phyloP scores from a whole-genome alignment of 2,329 filamentous ascomycete species.

The Raffaelea ambrosiae region DNA sequence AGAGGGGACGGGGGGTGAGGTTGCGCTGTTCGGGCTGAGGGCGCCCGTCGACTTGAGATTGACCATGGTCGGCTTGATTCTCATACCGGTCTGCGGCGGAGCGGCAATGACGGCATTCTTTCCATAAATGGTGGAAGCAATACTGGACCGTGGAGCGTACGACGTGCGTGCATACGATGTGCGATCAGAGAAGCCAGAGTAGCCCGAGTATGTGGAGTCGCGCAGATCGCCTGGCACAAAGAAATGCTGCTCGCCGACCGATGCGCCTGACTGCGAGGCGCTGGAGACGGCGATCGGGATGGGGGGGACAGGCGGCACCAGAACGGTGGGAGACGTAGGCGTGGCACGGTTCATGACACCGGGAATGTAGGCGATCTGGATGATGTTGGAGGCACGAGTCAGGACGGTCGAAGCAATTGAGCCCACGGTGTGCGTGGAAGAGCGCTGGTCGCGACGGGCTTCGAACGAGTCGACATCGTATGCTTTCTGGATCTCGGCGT shows the following conservation, averaged over 20 bases:
- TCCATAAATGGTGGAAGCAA: constrained; percentile 90
- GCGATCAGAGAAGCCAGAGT: constrained; percentile 55
- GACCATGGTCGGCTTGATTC: constrained; percentile 85
- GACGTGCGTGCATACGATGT: constrained; percentile 53
- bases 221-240: constrained; percentile 86
- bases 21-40: constrained; percentile 43
- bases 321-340: constrained; percentile 68
- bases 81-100: constrained; percentile 78
- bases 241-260: constrained; percentile 74
- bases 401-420: constrained; percentile 94
- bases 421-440: constrained; percentile 76
- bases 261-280: constrained; percentile 42
- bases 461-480: constrained; percentile 38
- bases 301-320: constrained; percentile 88
- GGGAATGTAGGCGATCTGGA: constrained; percentile 98
- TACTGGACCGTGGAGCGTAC: constrained; percentile 57
- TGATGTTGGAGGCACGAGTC: constrained; percentile 95
- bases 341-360: constrained; percentile 89
- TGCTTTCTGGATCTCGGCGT: constrained; percentile 45
- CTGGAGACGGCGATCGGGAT: constrained; percentile 58
- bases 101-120: constrained; percentile 77
- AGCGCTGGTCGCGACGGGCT: constrained; percentile 51
- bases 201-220: constrained; percentile 81
- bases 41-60: constrained; percentile 86
- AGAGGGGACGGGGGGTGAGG: constrained; percentile 62